Evolutionary conservation across 768 basidiomycete species (phyloP).

Genomic region (Wakefieldia striispora): DNA sequence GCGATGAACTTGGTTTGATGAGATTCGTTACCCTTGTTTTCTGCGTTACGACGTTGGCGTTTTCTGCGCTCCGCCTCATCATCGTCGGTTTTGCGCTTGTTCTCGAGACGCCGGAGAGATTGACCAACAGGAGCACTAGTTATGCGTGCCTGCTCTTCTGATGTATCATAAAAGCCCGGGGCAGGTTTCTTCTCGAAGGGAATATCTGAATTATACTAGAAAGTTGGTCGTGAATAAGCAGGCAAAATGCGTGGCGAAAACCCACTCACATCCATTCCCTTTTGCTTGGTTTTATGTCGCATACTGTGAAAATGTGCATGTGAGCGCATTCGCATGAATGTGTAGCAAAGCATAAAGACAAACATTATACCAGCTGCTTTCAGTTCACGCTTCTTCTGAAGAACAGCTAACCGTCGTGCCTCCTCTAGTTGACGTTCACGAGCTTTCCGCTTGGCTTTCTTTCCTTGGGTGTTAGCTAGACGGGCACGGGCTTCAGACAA

Average conservation of each 20-base stretch:
- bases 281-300: constrained; percentile 92
- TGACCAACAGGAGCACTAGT: constrained; percentile 90
- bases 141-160: constrained; percentile 86
- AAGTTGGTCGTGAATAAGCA: neutral
- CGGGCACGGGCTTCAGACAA: constrained; percentile 97
- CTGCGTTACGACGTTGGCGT: constrained; percentile 65
- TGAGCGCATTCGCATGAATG: constrained; percentile 1
- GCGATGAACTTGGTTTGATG: constrained; percentile 94
- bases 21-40: constrained; percentile 63
- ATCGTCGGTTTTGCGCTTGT: constrained; percentile 91
- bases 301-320: constrained; percentile 47
- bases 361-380: constrained; percentile 98
- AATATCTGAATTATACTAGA: constrained; percentile 94
- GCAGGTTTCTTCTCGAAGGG: constrained; percentile 98
- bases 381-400: constrained; percentile 97
- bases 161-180: constrained; percentile 94
- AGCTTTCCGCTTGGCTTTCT: constrained; percentile 98
- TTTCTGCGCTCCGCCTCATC: constrained; percentile 94
- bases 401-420: constrained; percentile 86
- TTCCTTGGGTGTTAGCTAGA: constrained; percentile 98
- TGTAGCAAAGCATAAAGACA: constrained; percentile 27
- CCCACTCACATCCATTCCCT: constrained; percentile 89
- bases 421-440: constrained; percentile 97
- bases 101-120: constrained; percentile 86
- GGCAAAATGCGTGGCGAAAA: neutral